Evolutionary conservation across 495 filamentous ascomycete species (phyloP).

Genomic region (Hyphodiscus hymeniophilus): DNA sequence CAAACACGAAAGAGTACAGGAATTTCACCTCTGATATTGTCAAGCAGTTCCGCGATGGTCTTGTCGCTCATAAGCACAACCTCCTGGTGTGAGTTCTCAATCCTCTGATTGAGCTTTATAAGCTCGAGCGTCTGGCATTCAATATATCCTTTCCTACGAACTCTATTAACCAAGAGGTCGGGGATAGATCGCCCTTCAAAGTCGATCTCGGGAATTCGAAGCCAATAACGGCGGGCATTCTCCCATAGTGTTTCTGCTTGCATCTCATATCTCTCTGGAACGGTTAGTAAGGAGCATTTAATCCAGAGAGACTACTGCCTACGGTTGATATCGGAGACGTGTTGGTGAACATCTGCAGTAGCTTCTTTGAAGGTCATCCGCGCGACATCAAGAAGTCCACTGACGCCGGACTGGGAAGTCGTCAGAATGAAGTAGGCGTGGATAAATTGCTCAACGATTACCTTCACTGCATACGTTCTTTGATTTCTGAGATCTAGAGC

Average conservation of each 20-base stretch:
- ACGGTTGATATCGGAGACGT: constrained; percentile 58
- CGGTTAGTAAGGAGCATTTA: constrained; percentile 17
- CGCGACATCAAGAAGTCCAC: constrained; percentile 80
- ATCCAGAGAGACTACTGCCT: constrained; percentile 1
- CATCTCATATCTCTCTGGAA: constrained; percentile 49
- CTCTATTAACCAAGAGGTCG: constrained; percentile 69
- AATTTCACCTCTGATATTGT: constrained; percentile 56
- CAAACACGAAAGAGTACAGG: constrained; percentile 67
- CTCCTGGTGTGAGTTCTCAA: constrained; percentile 71
- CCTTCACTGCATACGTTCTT: constrained; percentile 85
- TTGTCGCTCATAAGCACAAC: constrained; percentile 70
- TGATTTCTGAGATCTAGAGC: constrained; percentile 88
- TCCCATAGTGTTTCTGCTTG: constrained; percentile 66
- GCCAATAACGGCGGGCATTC: constrained; percentile 66
- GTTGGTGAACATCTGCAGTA: constrained; percentile 64
- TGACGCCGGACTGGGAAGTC: constrained; percentile 59
- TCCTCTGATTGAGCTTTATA: constrained; percentile 66
- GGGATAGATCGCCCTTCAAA: constrained; percentile 54
- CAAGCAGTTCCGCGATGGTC: constrained; percentile 60
- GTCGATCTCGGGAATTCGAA: constrained; percentile 58
- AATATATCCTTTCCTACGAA: constrained; percentile 60
- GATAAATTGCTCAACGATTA: constrained; percentile 22
- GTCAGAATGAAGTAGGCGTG: background rate
- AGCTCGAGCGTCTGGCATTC: constrained; percentile 84
- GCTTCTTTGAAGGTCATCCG: constrained; percentile 81